Conservation (phyloP, 1,284 basidiomycete species). For the Leccinum huronense region DNA sequence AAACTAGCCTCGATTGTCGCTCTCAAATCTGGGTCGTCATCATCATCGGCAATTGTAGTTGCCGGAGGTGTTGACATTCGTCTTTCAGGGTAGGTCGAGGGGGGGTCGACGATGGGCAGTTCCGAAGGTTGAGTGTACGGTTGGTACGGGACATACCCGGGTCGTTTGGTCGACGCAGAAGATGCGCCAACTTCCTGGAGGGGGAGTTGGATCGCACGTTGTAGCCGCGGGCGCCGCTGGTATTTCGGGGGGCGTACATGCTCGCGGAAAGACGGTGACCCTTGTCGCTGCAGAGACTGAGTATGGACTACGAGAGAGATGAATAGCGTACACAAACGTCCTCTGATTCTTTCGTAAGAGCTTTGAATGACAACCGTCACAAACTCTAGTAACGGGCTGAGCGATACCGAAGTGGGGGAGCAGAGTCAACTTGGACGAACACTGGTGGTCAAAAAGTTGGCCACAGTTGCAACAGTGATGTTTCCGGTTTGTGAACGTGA, state of each 20-base stretch:
- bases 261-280: slow-evolving; percentile 53
- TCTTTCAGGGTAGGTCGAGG: slow-evolving; percentile 43
- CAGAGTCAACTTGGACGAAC: slow-evolving; percentile 82
- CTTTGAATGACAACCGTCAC: slow-evolving; percentile 86
- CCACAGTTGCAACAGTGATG: slow-evolving; percentile 99
- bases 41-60: slow-evolving; percentile 54
- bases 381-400: slow-evolving; percentile 92
- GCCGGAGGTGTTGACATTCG: slow-evolving; percentile 26
- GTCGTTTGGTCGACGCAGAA: slow-evolving; percentile 45
- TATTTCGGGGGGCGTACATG: slow-evolving; percentile 48
- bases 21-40: slow-evolving; percentile 89
- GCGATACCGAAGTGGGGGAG: slow-evolving; percentile 94
- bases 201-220: slow-evolving; percentile 91
- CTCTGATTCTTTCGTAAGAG: slow-evolving; percentile 60
- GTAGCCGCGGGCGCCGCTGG: slow-evolving; percentile 65
- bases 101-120: slow-evolving; percentile 67
- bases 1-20: slow-evolving; percentile 97
- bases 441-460: slow-evolving; percentile 93
- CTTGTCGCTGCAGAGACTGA: slow-evolving; percentile 36
- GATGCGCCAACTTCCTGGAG: slow-evolving; percentile 70
- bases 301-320: slow-evolving; percentile 7
- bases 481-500: slow-evolving; percentile 96
- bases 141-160: slow-evolving; percentile 70
- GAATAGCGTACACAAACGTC: slow-evolving; percentile 33
- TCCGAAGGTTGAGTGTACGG: slow-evolving; percentile 66